Evolutionary conservation across 2,329 filamentous ascomycete species (phyloP).

Genomic region (Hypoxylon sp.): DNA sequence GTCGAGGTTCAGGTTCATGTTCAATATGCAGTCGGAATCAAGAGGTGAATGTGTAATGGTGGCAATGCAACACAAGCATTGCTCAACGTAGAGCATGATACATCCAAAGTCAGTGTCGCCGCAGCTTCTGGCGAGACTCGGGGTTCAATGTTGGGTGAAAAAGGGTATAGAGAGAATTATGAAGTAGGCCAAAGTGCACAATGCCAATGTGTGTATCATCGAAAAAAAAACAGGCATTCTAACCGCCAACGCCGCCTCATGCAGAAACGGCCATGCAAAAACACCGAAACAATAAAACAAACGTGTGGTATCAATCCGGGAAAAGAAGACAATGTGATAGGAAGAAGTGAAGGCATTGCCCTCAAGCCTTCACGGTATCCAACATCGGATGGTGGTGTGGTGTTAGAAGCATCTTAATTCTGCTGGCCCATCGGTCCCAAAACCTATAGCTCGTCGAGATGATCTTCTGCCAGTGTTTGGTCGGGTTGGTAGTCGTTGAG

Average conservation of each 20-base stretch:
- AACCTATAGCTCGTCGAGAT: no score
- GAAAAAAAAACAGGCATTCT: neutral
- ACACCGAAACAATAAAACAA: neutral
- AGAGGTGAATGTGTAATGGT: neutral
- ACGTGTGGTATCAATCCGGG: neutral
- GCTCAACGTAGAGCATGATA: neutral
- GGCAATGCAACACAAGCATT: neutral
- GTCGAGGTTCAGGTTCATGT: no score
- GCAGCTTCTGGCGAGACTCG: neutral
- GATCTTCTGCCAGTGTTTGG: no score
- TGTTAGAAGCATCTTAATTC: no score
- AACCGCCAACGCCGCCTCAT: conserved; percentile 9
- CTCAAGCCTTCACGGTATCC: conserved; percentile 2
- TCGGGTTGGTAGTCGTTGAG: no score
- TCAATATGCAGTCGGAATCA: neutral
- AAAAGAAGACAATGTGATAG: no score
- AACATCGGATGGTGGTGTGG: no score
- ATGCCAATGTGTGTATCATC: neutral
- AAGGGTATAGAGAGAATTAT: neutral
- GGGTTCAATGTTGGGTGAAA: neutral
- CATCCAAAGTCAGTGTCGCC: neutral
- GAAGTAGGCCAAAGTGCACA: neutral
- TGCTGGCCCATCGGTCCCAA: no score
- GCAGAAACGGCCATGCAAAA: conserved; percentile 1
- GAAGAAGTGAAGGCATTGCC: neutral